phyloP scores from a whole-genome alignment of 768 basidiomycete species.

The Tephrocybe sp. region DNA sequence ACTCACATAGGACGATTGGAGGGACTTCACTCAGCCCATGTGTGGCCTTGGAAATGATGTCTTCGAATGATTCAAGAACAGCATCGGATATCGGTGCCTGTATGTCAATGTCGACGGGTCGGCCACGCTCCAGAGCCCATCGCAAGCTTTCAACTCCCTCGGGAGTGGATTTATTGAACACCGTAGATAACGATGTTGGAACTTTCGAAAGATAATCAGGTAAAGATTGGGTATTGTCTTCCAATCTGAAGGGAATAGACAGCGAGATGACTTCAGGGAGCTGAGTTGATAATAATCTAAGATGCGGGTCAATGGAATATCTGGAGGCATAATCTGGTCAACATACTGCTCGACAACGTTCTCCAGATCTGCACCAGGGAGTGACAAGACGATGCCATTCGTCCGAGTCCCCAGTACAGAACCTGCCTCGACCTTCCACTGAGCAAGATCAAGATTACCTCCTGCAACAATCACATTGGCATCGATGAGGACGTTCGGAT shows the following conservation, averaged over 20 bases:
- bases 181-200: conserved; percentile 53
- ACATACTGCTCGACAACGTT: conserved; percentile 48
- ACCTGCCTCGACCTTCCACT: conserved; percentile 54
- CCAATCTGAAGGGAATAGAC: conserved; percentile 59
- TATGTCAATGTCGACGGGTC: conserved; percentile 71
- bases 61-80: conserved; percentile 64
- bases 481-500: conserved; percentile 66
- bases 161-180: conserved; percentile 48
- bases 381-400: conserved; percentile 55
- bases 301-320: too few species aligned
- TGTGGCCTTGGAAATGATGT: conserved; percentile 64
- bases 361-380: conserved; percentile 42
- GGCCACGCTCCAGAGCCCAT: conserved; percentile 64
- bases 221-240: conserved; percentile 38
- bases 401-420: conserved; percentile 41
- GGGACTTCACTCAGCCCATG: conserved; percentile 40
- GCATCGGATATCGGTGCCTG: conserved; percentile 51
- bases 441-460: conserved; percentile 36
- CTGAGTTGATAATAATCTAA: conserved; percentile 14
- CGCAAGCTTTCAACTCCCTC: conserved; percentile 52
- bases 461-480: conserved; percentile 53
- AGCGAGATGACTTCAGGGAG: conserved; percentile 46
- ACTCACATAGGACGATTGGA: conserved; percentile 68
- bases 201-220: conserved; percentile 38
- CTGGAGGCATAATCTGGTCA: neutral